These are phyloP conservation scores for Danielozyma ontarioensis DNA, from an alignment of 805 yeast genomes.

Conservation along the genomic window DNA sequence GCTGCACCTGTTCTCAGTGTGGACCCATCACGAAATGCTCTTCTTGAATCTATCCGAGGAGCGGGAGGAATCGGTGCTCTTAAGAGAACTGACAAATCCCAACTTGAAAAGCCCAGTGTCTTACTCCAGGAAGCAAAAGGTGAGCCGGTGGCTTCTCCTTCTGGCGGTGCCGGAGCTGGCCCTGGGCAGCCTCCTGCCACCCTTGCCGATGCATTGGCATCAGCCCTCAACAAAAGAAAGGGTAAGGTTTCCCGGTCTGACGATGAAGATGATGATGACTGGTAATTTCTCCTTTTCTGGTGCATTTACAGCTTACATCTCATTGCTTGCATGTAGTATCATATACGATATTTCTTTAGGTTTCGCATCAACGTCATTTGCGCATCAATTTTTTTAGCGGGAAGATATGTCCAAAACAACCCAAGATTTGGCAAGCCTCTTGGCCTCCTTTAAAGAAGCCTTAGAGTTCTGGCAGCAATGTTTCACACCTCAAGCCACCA, in stretches of 20 bases:
- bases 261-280: conserved; percentile 75
- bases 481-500: no score
- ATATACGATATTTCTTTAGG: neutral
- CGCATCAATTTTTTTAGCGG: no score
- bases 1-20: conserved; percentile 23
- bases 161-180: conserved; percentile 32
- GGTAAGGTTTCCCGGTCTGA: conserved; percentile 76
- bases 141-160: conserved; percentile 38
- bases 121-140: conserved; percentile 69
- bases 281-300: conserved; percentile 19
- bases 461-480: conserved; percentile 26
- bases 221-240: conserved; percentile 79
- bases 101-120: conserved; percentile 73
- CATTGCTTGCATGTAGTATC: no score
- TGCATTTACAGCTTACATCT: no score
- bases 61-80: conserved; percentile 70
- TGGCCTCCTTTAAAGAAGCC: conserved; percentile 26
- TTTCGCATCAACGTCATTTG: neutral
- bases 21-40: conserved; percentile 69
- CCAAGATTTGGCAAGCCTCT: conserved; percentile 17
- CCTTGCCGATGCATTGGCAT: conserved; percentile 83
- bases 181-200: conserved; percentile 56
- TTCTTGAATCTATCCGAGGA: conserved; percentile 79
- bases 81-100: conserved; percentile 76
- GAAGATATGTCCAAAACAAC: conserved; percentile 10